These are phyloP conservation scores for Knufia fluminis DNA, from an alignment of 2,329 filamentous ascomycete genomes.

Conservation along the genomic window DNA sequence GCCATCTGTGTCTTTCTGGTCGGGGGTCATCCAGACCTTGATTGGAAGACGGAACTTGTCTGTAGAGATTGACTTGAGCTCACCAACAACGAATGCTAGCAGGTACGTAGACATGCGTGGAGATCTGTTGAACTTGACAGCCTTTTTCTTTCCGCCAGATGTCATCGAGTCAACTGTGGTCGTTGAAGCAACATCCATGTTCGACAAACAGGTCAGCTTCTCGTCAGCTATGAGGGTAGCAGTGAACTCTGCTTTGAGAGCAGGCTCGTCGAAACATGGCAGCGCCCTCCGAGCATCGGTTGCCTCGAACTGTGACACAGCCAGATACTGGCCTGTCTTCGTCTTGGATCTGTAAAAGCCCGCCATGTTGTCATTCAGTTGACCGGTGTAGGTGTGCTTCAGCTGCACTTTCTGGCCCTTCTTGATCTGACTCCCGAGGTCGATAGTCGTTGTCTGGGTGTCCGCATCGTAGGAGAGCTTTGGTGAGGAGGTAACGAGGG, in stretches of 20 bases:
- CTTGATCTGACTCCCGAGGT: slow-evolving; percentile 62
- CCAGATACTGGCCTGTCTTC: slow-evolving; percentile 69
- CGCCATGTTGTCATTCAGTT: slow-evolving; percentile 88
- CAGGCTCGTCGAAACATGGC: slow-evolving; percentile 93
- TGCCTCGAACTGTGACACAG: slow-evolving; percentile 91
- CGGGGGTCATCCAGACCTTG: slow-evolving; percentile 85
- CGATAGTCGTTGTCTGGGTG: slow-evolving; percentile 71
- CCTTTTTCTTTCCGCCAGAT: slow-evolving; percentile 61
- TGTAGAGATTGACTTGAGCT: slow-evolving; percentile 88
- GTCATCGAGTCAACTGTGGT: slow-evolving; percentile 59
- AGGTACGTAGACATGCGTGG: slow-evolving; percentile 96
- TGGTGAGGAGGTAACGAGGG: slow-evolving; percentile 51
- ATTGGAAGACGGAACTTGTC: slow-evolving; percentile 85
- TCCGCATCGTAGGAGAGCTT: slow-evolving; percentile 65
- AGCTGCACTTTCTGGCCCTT: slow-evolving; percentile 70
- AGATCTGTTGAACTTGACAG: slow-evolving; percentile 84
- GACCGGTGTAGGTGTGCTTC: slow-evolving; percentile 67
- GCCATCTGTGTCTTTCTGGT: slow-evolving; percentile 82
- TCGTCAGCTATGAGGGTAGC: slow-evolving; percentile 87
- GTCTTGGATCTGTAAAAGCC: slow-evolving; percentile 95
- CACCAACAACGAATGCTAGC: slow-evolving; percentile 84
- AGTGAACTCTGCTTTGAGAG: slow-evolving; percentile 85
- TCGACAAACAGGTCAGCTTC: slow-evolving; percentile 82
- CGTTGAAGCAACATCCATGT: slow-evolving; percentile 87
- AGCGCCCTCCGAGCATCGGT: slow-evolving; percentile 89